Evolutionary conservation across 306 rosid genomes (phyloP).

Genomic region (Cicer chorassanicum): DNA sequence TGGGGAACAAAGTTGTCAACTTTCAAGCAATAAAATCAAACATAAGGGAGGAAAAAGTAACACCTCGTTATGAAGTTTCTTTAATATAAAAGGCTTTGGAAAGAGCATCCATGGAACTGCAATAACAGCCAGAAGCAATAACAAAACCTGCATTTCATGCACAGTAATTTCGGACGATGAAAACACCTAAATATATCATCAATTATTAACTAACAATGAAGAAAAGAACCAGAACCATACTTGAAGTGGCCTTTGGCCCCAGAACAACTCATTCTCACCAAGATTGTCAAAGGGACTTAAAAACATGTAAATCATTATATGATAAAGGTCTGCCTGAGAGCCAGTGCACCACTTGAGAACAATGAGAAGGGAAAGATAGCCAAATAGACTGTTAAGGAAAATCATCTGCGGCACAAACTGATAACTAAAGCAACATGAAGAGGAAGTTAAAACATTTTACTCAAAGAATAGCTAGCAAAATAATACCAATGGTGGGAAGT

Average conservation of each 20-base stretch:
- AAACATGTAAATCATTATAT: slow-evolving; percentile 99
- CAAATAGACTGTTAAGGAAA: slow-evolving; percentile 96
- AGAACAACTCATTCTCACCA: slow-evolving; percentile 91
- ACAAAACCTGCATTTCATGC: slow-evolving; percentile 70
- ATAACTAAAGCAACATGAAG: slow-evolving; percentile 65
- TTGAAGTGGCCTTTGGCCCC: slow-evolving; percentile 99
- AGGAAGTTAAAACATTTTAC: slow-evolving; percentile 44
- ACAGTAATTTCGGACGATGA: slow-evolving; percentile 43
- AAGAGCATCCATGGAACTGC: slow-evolving; percentile 99
- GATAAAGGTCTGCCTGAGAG: slow-evolving; percentile 98
- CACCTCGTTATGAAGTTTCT: slow-evolving; percentile 89
- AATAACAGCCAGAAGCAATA: slow-evolving; percentile 84
- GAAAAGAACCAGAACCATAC: slow-evolving; percentile 55
- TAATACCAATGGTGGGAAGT: slow-evolving; percentile 19
- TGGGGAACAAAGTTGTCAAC: slow-evolving; percentile 29
- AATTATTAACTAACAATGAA: slow-evolving; percentile 30
- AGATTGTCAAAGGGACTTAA: slow-evolving; percentile 90
- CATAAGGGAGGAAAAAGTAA: slow-evolving; percentile 40
- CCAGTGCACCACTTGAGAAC: slow-evolving; percentile 98
- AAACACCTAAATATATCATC: slow-evolving; percentile 24
- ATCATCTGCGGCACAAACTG: slow-evolving; percentile 97
- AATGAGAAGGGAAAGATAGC: slow-evolving; percentile 97
- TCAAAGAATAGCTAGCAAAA: slow-evolving; percentile 39
- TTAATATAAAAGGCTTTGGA: slow-evolving; percentile 96
- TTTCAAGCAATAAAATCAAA: slow-evolving; percentile 39